Conservation (phyloP, 148 eudicot genomes). For the Arctostaphylos glauca region DNA sequence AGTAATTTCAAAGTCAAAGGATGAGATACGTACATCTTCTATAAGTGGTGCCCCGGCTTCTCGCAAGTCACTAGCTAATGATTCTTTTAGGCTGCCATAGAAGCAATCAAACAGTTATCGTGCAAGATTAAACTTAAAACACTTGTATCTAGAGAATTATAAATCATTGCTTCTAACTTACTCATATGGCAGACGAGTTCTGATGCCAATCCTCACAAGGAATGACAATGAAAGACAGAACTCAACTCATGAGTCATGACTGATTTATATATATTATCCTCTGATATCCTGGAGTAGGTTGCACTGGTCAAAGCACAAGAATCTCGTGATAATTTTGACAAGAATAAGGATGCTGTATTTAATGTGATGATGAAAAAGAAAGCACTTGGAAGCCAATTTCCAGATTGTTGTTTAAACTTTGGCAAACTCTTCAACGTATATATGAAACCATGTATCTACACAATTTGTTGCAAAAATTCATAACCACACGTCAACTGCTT, state of each 20-base stretch:
- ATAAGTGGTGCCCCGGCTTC: neutral
- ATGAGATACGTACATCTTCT: neutral
- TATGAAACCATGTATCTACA: neutral
- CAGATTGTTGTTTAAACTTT: neutral
- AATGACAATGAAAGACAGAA: neutral
- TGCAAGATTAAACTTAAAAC: neutral
- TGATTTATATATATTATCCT: neutral
- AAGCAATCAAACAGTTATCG: neutral
- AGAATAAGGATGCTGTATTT: neutral
- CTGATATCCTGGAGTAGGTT: neutral
- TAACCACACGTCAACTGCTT: too few species aligned
- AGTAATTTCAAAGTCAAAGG: neutral
- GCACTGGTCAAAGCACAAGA: neutral
- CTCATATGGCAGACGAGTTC: neutral
- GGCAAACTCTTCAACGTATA: neutral
- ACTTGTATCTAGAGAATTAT: neutral
- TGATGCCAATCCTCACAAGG: neutral
- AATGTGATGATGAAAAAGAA: neutral
- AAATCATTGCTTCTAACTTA: conserved; percentile 1
- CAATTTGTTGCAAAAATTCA: too few species aligned
- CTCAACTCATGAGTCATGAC: neutral
- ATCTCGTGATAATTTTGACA: neutral
- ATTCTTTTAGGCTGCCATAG: neutral
- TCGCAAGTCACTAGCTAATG: neutral
- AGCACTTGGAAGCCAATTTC: neutral